Percentiles rank a stretch among this genome's conserved stretches.
phyloP scores from a whole-genome alignment of 1,284 basidiomycete species.

The Tetrapyrgos nigripes region DNA sequence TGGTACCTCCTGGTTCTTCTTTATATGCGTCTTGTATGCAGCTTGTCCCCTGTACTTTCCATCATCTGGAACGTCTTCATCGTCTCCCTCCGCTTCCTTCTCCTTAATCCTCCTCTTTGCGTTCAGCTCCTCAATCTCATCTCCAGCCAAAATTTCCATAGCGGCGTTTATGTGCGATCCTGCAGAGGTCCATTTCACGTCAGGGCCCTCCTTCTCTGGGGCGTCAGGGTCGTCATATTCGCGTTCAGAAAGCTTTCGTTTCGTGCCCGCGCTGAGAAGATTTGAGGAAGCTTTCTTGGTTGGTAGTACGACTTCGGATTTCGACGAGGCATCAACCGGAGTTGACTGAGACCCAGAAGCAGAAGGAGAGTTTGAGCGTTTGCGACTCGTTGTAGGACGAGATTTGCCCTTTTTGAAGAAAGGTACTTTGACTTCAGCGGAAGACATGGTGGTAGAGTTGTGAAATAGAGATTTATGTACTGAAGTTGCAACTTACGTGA shows the following conservation, averaged over 20 bases:
- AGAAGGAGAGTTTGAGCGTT: conserved; percentile 70
- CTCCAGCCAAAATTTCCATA: conserved; percentile 77
- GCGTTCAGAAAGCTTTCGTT: conserved; percentile 72
- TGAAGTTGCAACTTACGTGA: not conserved
- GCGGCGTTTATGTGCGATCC: conserved; percentile 74
- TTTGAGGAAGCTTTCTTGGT: conserved; percentile 69
- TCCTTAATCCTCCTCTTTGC: conserved; percentile 66
- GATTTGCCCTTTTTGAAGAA: conserved; percentile 89
- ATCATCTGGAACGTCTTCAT: conserved; percentile 76
- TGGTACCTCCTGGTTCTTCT: conserved; percentile 82
- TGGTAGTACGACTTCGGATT: conserved; percentile 78
- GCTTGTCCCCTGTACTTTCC: conserved; percentile 89
- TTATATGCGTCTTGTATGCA: conserved; percentile 84
- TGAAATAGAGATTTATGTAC: not conserved
- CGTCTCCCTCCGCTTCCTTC: conserved; percentile 57
- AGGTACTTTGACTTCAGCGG: conserved; percentile 62
- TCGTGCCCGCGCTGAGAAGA: conserved; percentile 85
- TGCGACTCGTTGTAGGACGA: conserved; percentile 74
- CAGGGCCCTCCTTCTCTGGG: conserved; percentile 65
- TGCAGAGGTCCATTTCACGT: conserved; percentile 79
- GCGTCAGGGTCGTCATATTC: conserved; percentile 51
- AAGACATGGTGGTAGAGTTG: conserved; percentile 40
- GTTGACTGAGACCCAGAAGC: conserved; percentile 33
- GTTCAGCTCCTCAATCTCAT: conserved; percentile 78
- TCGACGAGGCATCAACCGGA: conserved; percentile 47